Percentiles rank a stretch among this genome's conserved stretches.
These are phyloP conservation scores for Tetrahymena thermophila DNA, from an alignment of 73 alveolate genomes.

Conservation along the genomic window DNA sequence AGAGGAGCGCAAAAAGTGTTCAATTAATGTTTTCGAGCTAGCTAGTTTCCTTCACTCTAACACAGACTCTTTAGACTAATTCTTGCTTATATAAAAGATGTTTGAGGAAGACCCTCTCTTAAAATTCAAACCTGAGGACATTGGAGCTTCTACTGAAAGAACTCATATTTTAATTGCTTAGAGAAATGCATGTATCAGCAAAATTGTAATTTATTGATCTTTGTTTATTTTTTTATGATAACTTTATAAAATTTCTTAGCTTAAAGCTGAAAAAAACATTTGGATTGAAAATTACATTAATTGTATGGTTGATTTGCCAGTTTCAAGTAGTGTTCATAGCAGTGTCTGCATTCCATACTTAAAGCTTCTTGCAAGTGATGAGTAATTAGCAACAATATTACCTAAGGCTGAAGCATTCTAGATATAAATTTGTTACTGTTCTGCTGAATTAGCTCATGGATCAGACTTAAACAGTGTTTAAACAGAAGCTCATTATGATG, in stretches of 20 bases:
- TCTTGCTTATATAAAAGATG: background rate
- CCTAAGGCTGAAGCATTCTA: background rate
- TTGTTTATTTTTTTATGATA: background rate
- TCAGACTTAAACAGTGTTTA: slow-evolving; percentile 65
- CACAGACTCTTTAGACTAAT: background rate
- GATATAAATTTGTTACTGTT: slow-evolving; percentile 41
- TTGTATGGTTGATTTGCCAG: background rate
- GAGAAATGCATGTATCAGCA: background rate
- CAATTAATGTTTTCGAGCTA: background rate
- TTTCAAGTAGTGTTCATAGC: background rate
- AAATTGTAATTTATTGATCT: background rate
- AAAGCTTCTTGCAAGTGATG: background rate
- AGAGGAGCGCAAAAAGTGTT: background rate
- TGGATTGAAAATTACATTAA: background rate
- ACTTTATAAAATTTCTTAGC: background rate
- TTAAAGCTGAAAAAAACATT: background rate
- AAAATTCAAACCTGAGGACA: background rate
- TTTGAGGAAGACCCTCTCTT: background rate
- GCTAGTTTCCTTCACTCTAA: background rate
- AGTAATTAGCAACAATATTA: background rate
- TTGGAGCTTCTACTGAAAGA: background rate
- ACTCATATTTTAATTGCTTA: background rate
- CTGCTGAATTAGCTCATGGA: slow-evolving; percentile 86
- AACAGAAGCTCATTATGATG: slow-evolving; percentile 70
- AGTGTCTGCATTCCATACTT: background rate